Base-by-base conservation (phyloP, 805 yeast genomes). In the Candida yuanshanica region DNA sequence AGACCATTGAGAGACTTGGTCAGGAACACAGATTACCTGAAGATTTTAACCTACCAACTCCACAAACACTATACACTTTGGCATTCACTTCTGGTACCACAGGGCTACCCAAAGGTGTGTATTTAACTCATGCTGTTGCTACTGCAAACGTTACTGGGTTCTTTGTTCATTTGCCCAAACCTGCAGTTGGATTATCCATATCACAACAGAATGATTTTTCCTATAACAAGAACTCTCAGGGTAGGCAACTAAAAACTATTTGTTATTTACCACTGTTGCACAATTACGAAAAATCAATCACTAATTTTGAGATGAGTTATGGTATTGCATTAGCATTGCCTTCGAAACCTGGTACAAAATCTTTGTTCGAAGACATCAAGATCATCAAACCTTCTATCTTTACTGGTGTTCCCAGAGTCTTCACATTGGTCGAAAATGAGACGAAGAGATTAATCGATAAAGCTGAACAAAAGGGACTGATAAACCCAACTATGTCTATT, bases 91-190 rank as follows among this genome's bases (percentile, higher is more conserved):
- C 81, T 0, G 84, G 85, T 35, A 78, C 85, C 17, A 77, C 83
- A 10, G 88, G 89, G 33, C 68, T 77, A 25, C 84, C 89, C 39
- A 83, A 83, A 63, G 88, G 89, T 48, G 88, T 80, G 14, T 74
- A 77, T 37, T 63, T 81, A 43, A 69, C 79, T n/a, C 88, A 83
- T 47, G 60, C 58, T 32, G 79, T 76, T 48, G 69, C 76, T 14
- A 64, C 64, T 11, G 56, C 70, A 21, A 68, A 68, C 41, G 51
- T 59, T 20, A 52, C 63, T 7, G 59, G 55, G 16, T 56, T 54
- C 40, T 47, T 54, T 11, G 48, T 57, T 7, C 55, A 55, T 29
- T 46, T 51, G 26, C 59, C 60, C 6, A 56, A 54, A 29, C 57
- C 60, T 13, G 55, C 57, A 2, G 36, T 48, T 12, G 48, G 53